Evolutionary conservation across 2,329 filamentous ascomycete genomes (phyloP).

Genomic region (Verticillium tricorpus): DNA sequence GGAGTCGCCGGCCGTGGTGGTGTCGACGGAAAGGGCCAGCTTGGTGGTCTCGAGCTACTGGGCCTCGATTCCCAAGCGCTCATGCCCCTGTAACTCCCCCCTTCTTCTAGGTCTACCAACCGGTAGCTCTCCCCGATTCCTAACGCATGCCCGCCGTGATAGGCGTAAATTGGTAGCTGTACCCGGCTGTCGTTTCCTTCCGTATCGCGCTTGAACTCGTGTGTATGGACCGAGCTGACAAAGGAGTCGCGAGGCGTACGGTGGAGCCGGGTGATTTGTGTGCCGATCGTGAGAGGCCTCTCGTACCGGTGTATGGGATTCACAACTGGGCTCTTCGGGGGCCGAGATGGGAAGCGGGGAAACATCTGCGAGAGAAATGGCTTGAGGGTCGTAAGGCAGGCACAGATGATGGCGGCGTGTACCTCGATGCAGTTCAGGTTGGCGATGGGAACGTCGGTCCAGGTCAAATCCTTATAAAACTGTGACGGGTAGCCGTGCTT

Average conservation of each 20-base stretch:
- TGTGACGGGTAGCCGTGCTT: conserved; percentile 8
- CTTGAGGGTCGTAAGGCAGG: conserved; percentile 32
- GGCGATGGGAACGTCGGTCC: conserved; percentile 20
- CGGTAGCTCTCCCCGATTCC: background rate
- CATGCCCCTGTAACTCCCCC: background rate
- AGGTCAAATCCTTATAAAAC: conserved; percentile 20
- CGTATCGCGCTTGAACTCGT: background rate
- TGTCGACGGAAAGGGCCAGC: background rate
- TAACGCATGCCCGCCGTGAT: background rate
- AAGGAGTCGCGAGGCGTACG: background rate
- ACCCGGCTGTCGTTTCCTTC: background rate
- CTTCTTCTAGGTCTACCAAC: background rate
- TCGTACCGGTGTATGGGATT: conserved; percentile 3
- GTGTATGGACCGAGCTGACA: background rate
- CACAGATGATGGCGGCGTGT: conserved; percentile 29
- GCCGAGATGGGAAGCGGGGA: conserved; percentile 1
- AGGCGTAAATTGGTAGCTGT: background rate
- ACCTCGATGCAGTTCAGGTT: conserved; percentile 31
- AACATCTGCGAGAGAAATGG: conserved; percentile 32
- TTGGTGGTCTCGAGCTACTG: background rate
- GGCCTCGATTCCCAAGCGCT: background rate
- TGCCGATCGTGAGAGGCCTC: conserved; percentile 16
- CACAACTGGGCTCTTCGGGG: background rate
- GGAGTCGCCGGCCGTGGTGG: background rate
- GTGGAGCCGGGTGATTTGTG: background rate